These are phyloP conservation scores for Dryadomyces sulphureus DNA, from an alignment of 2,329 filamentous ascomycete genomes.

Conservation along the genomic window DNA sequence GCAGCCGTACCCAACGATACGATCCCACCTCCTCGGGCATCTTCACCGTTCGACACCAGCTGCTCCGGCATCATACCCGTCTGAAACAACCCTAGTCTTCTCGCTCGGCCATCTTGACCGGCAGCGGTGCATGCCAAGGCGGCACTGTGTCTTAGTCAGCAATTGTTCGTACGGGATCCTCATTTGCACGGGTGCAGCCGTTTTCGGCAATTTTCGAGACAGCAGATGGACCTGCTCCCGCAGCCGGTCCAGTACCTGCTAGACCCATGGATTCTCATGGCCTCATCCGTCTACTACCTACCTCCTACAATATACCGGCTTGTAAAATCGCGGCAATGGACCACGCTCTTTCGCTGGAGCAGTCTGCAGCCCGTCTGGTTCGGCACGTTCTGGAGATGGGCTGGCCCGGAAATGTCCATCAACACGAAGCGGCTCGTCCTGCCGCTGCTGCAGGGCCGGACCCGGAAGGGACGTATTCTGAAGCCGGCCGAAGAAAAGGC, in stretches of 20 bases:
- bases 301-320: conserved; percentile 33
- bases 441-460: conserved; percentile 38
- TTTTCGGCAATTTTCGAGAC: no score
- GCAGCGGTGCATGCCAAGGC: no score
- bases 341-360: conserved; percentile 24
- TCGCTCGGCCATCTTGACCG: no score
- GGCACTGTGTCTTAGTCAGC: no score
- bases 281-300: conserved; percentile 30
- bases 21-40: no score
- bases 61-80: no score
- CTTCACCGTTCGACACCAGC: no score
- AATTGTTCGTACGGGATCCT: no score
- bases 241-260: conserved; percentile 20
- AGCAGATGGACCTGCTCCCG: conserved; percentile 4
- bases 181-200: no score
- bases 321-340: conserved; percentile 18
- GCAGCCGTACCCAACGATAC: no score
- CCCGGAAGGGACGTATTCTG: conserved; percentile 21
- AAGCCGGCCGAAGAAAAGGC: conserved; percentile 11
- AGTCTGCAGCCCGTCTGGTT: conserved; percentile 40
- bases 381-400: conserved; percentile 41
- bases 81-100: no score
- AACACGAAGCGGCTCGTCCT: conserved; percentile 26
- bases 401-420: conserved; percentile 35
- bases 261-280: conserved; percentile 39